Conservation (phyloP, 2,329 filamentous ascomycete species). For the Elsinoe australis region DNA sequence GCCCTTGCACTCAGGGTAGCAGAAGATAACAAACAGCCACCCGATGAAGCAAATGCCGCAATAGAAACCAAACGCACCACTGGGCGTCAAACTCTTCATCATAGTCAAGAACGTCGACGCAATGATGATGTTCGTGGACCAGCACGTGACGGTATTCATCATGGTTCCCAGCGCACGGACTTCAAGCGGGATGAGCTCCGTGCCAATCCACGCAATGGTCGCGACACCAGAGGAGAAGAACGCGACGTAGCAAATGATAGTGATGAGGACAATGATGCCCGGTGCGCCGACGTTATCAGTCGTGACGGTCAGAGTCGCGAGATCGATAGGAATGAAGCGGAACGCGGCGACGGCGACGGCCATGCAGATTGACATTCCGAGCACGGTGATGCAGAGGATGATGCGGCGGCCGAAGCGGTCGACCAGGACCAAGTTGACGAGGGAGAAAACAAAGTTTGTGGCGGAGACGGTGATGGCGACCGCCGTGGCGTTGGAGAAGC, state of each 20-base stretch:
- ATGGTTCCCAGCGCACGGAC: too few relatives aligned
- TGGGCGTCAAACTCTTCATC: too few relatives aligned
- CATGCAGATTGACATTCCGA: conserved; percentile 64
- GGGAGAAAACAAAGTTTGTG: conserved; percentile 67
- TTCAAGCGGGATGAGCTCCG: conserved; percentile 33
- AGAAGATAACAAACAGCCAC: conserved; percentile 34
- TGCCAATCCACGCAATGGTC: conserved; percentile 32
- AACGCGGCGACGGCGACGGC: conserved; percentile 68
- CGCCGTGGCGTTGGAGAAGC: too few relatives aligned
- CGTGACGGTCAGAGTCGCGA: conserved; percentile 30
- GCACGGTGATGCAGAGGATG: conserved; percentile 46
- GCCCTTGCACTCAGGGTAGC: conserved; percentile 36
- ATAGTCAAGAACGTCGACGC: too few relatives aligned
- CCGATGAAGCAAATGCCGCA: conserved; percentile 35
- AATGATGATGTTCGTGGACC: too few relatives aligned
- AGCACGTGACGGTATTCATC: too few relatives aligned
- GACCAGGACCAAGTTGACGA: conserved; percentile 67
- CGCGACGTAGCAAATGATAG: conserved; percentile 33
- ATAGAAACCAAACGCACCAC: conserved; percentile 36
- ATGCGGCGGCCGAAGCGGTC: conserved; percentile 71
- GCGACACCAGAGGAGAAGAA: conserved; percentile 26
- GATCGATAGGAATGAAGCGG: conserved; percentile 49
- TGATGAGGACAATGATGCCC: conserved; percentile 32
- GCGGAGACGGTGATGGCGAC: too few relatives aligned
- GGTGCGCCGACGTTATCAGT: conserved; percentile 29